phyloP scores from a whole-genome alignment of 441 rosid species.

The Populus hybrid region DNA sequence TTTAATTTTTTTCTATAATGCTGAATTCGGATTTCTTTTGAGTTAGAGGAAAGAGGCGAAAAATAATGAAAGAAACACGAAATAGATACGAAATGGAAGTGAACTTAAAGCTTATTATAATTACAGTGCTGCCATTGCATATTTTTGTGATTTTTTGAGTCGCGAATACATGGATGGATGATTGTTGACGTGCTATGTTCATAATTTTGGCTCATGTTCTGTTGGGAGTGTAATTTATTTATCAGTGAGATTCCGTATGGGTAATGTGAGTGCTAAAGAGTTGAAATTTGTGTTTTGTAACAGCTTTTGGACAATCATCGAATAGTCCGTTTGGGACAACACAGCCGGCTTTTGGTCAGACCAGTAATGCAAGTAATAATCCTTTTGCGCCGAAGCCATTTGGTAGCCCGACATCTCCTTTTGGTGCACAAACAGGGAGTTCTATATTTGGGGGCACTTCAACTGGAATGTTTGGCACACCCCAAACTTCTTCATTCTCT shows the following conservation, averaged over 20 bases:
- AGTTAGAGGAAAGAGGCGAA: background rate
- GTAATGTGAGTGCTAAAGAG: conserved; percentile 10
- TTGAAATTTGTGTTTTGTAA: conserved; percentile 8
- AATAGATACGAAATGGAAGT: background rate
- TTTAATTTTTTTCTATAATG: background rate
- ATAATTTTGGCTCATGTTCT: background rate
- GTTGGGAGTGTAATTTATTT: conserved; percentile 4
- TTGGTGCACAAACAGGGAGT: conserved; percentile 74
- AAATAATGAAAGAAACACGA: background rate
- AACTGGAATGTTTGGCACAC: conserved; percentile 80
- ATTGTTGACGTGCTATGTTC: background rate
- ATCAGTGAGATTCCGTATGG: background rate
- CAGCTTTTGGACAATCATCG: conserved; percentile 94
- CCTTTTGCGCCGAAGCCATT: conserved; percentile 82
- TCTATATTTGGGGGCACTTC: conserved; percentile 86
- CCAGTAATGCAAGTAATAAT: conserved; percentile 53
- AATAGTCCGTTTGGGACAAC: conserved; percentile 74
- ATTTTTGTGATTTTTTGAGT: background rate
- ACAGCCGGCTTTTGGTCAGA: conserved; percentile 68
- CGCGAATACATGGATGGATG: background rate
- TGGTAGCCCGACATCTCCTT: conserved; percentile 66
- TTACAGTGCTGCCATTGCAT: background rate
- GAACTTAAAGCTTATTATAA: background rate
- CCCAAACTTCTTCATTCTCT: conserved; percentile 66
- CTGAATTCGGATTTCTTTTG: too few species aligned